These are phyloP conservation scores for Didymella exigua DNA, from an alignment of 2,329 filamentous ascomycete genomes.

Conservation along the genomic window DNA sequence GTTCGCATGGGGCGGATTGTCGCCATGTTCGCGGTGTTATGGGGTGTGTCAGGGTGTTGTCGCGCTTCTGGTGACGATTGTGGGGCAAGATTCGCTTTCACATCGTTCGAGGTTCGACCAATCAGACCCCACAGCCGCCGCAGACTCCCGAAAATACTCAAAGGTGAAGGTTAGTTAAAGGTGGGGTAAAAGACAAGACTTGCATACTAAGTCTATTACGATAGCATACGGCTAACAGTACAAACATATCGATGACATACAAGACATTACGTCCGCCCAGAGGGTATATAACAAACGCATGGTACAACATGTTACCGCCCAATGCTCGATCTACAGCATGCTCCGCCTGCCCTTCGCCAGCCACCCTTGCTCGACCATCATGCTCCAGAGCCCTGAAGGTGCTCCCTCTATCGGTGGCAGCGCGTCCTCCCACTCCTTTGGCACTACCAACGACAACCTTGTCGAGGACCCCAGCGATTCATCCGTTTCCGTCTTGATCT, in stretches of 20 bases:
- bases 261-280: slow-evolving; percentile 3
- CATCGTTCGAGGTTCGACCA: background rate
- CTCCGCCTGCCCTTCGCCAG: background rate
- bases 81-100: slow-evolving; percentile 8
- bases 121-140: slow-evolving; percentile 6
- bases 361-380: slow-evolving; percentile 7
- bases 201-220: background rate
- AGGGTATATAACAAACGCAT: slow-evolving; percentile 23
- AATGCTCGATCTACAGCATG: background rate
- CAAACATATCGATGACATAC: background rate
- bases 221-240: background rate
- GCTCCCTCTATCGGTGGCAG: background rate
- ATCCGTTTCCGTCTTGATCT: background rate
- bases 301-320: background rate
- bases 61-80: background rate
- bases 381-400: background rate
- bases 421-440: background rate
- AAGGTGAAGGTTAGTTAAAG: background rate
- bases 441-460: background rate
- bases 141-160: background rate
- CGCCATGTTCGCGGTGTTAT: slow-evolving; percentile 63
- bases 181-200: background rate
- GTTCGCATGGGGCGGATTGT: slow-evolving; percentile 77
- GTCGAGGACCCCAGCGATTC: background rate
- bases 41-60: background rate